phyloP scores from a whole-genome alignment of 2,329 filamentous ascomycete species.

The Elsinoe perseae region DNA sequence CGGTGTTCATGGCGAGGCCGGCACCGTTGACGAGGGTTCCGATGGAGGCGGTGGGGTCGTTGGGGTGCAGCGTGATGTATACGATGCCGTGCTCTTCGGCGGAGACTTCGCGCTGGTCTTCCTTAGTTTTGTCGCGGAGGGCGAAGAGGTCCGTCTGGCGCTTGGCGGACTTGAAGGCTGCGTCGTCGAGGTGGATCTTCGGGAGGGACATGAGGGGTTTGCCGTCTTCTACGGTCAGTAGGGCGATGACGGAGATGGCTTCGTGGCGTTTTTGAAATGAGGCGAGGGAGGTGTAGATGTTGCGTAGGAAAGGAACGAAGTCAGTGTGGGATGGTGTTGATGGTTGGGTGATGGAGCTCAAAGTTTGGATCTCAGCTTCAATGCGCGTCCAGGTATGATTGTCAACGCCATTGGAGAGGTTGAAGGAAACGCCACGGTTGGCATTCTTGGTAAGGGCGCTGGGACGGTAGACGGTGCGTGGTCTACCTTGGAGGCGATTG shows the following conservation, averaged over 20 bases:
- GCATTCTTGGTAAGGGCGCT: conserved; percentile 34
- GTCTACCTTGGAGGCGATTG: conserved; percentile 54
- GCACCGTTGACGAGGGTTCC: conserved; percentile 85
- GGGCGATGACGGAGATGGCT: conserved; percentile 53
- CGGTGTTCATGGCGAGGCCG: conserved; percentile 83
- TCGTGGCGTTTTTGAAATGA: conserved; percentile 57
- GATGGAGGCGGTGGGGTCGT: conserved; percentile 52
- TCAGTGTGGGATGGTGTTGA: conserved; percentile 35
- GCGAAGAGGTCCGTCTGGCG: conserved; percentile 55
- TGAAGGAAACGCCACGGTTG: conserved; percentile 53
- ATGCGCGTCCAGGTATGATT: conserved; percentile 22
- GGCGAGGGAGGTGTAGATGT: conserved; percentile 46
- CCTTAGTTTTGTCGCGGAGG: conserved; percentile 45
- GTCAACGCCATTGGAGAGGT: conserved; percentile 45
- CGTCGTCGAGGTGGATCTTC: conserved; percentile 61
- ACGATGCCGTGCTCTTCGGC: conserved; percentile 68
- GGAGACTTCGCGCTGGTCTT: conserved; percentile 52
- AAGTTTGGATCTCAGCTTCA: conserved; percentile 39
- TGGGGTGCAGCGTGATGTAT: conserved; percentile 54
- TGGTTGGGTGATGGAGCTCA: conserved; percentile 38
- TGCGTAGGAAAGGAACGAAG: conserved; percentile 28
- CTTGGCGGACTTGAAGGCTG: conserved; percentile 55
- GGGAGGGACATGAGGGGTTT: conserved; percentile 44
- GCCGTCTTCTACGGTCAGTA: conserved; percentile 36
- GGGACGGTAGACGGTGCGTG: conserved; percentile 52